phyloP scores from a whole-genome alignment of 345 rosid genomes.

The Rubroshorea leprosula region DNA sequence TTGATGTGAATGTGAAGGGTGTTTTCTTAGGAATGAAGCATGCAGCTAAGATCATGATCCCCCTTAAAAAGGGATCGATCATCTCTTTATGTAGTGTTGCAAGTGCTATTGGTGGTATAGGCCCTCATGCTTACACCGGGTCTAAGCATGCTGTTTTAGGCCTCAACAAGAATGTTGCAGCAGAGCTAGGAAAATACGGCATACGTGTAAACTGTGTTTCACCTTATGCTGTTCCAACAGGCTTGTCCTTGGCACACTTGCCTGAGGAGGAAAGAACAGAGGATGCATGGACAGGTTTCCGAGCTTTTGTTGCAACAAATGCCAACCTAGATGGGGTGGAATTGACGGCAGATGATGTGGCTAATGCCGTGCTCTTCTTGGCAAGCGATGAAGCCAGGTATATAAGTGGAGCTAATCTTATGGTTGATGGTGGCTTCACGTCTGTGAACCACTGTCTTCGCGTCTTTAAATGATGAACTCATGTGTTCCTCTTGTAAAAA shows the following conservation, averaged over 20 bases:
- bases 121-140: conserved; percentile 76
- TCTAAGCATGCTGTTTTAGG: conserved; percentile 90
- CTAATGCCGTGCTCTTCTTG: conserved; percentile 73
- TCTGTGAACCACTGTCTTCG: conserved; percentile 49
- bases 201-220: conserved; percentile 94
- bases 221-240: conserved; percentile 66
- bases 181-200: conserved; percentile 85
- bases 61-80: conserved; percentile 52
- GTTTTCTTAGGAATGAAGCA: conserved; percentile 83
- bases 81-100: conserved; percentile 57
- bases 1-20: conserved; percentile 81
- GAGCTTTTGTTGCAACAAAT: conserved; percentile 35
- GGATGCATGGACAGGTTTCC: conserved; percentile 47
- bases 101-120: conserved; percentile 54
- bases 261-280: conserved; percentile 71
- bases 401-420: conserved; percentile 75
- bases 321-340: conserved; percentile 85
- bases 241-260: conserved; percentile 66
- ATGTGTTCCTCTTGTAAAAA: no score
- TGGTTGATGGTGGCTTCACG: conserved; percentile 91
- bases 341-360: conserved; percentile 63
- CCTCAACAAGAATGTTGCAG: conserved; percentile 69
- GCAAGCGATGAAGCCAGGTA: conserved; percentile 83
- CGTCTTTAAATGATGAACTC: conserved; percentile 58
- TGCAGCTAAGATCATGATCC: conserved; percentile 81